Evolutionary conservation across 2,329 filamentous ascomycete genomes (phyloP), one percentile per base, ranked within the genome.

Genomic region (Penicillium sumatraense): DNA sequence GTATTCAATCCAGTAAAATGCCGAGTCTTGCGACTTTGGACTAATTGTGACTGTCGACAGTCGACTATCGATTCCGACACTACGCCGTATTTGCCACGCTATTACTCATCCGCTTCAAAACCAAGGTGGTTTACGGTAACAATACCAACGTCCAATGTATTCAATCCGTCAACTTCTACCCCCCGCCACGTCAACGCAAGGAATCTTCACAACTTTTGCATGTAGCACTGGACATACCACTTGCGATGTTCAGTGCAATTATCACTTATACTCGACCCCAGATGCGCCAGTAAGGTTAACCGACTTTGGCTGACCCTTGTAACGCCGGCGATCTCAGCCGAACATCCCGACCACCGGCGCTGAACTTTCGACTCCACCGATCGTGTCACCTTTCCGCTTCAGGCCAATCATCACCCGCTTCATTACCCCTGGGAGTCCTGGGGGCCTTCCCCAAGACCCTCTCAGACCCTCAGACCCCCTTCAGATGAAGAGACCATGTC

Each of bases 301-400:
- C 48, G 53, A 16, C 24, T 42, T 29, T 53, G 54, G 62, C 58
- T 58, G 49, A 55, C 58, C 48, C 56, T 50, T 58, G 53, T 60
- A 59, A 50, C 40, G 49, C 16, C 26, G 59, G 11, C 42, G 57
- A 63, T 61, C 56, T 14, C 14, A 48, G 57, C 50, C 49, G 42
- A 46, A 5, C n/a, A 46, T 20, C 41, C 57, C 54, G 51, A 56
- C 40, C 23, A 47, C 42, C 56, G 54, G 38, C 5, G 26, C 46
- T n/a, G 49, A 64, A 65, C 51, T 41, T 51, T 54, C 20, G 9
- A n/a, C 46, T 49, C 61, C 62, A 64, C 51, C 18, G 53, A 60
- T 64, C 61, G 52, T 61, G 61, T 63, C 61, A 59, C 45, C 41
- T 35, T 23, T 27, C 24, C 16, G 8, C 11, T 27, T 0, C 3